Conservation (phyloP, 1,139 yeast species). For the Yamadazyma aaseri region DNA sequence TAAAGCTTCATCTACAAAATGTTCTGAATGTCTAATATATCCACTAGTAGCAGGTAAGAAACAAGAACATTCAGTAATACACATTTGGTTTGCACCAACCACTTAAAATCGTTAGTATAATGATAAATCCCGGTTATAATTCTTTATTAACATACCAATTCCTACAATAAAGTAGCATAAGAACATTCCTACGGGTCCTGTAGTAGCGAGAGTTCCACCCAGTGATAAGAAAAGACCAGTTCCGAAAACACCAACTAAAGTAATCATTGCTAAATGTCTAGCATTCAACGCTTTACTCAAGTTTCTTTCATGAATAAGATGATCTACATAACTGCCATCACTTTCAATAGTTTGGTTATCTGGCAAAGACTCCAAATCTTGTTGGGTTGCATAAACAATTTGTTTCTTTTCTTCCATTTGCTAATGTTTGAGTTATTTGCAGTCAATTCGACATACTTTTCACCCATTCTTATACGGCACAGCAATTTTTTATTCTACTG, state of each 20-base stretch:
- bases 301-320: constrained; percentile 16
- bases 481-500: too few species aligned
- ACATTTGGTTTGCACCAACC: constrained; percentile 53
- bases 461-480: too few species aligned
- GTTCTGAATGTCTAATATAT: constrained; percentile 51
- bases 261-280: constrained; percentile 43
- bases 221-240: constrained; percentile 62
- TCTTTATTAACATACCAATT: constrained; percentile 10
- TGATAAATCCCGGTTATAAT: neutral
- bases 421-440: too few species aligned
- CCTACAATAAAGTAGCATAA: constrained; percentile 48
- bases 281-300: constrained; percentile 33
- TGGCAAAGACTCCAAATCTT: constrained; percentile 9
- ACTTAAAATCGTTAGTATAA: constrained; percentile 12
- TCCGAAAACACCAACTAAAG: constrained; percentile 43
- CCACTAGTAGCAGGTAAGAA: constrained; percentile 62
- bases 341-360: constrained; percentile 2
- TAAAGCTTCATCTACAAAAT: constrained; percentile 62
- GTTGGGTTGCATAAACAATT: constrained; percentile 9
- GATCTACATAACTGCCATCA: constrained; percentile 11
- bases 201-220: constrained; percentile 60
- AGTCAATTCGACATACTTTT: too few species aligned
- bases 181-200: constrained; percentile 66
- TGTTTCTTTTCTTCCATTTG: constrained; percentile 8
- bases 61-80: constrained; percentile 60